Conservation (phyloP, 371 early-diverging fungal species). For the Mortierella polycephala region DNA sequence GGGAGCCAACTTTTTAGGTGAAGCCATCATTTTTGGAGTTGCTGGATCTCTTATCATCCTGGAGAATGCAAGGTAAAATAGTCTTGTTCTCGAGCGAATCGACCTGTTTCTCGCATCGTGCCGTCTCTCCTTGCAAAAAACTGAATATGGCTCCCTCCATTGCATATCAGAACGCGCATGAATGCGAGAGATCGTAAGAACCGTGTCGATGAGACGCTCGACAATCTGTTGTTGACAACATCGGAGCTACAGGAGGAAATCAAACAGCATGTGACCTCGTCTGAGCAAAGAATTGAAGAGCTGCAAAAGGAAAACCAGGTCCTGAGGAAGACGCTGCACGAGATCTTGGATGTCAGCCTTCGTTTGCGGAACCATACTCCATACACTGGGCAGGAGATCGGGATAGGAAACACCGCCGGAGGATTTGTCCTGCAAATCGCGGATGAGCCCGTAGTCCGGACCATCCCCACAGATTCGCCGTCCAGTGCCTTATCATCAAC, state of each 20-base stretch:
- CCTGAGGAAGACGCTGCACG: constrained; percentile 61
- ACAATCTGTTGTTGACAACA: constrained; percentile 65
- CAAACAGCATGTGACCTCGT: constrained; percentile 50
- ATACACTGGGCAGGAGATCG: constrained; percentile 58
- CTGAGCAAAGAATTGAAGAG: constrained; percentile 56
- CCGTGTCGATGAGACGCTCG: constrained; percentile 78
- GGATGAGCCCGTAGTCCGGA: constrained; percentile 36
- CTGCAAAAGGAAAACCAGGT: constrained; percentile 62
- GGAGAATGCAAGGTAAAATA: constrained; percentile 66
- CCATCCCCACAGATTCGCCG: constrained; percentile 25
- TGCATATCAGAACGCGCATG: constrained; percentile 65
- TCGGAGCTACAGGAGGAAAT: constrained; percentile 57
- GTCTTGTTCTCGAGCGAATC: background rate
- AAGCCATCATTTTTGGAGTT: constrained; percentile 86
- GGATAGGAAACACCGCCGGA: constrained; percentile 37
- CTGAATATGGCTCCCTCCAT: background rate
- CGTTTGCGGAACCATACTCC: constrained; percentile 65
- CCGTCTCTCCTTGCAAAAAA: too few relatives aligned
- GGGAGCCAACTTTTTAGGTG: constrained; percentile 90
- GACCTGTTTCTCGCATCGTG: background rate
- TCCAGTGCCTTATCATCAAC: background rate
- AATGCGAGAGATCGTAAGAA: constrained; percentile 72
- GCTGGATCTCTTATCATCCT: constrained; percentile 81
- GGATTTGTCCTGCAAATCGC: constrained; percentile 51
- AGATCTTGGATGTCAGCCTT: constrained; percentile 66